Conservation (phyloP, 805 yeast species). For the Starmera quercuum region DNA sequence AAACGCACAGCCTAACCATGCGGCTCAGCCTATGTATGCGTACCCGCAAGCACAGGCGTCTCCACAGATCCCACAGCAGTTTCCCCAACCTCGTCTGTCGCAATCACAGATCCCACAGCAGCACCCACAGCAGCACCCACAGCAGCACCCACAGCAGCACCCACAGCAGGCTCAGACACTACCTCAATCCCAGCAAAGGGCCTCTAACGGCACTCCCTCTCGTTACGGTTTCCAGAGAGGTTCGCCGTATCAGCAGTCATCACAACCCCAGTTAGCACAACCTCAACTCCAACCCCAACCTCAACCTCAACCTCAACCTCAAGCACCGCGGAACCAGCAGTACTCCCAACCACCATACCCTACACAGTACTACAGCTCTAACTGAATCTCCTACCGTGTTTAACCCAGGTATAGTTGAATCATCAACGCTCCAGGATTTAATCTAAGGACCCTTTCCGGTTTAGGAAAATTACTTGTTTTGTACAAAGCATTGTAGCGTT, state of each 20-base stretch:
- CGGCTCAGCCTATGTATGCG: neutral
- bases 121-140: slow-evolving; percentile 34
- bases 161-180: slow-evolving; percentile 4
- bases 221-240: neutral
- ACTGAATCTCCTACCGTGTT: too few species aligned
- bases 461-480: too few species aligned
- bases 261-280: neutral
- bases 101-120: slow-evolving; percentile 30
- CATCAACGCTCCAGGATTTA: too few species aligned
- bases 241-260: neutral
- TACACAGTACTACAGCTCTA: too few species aligned
- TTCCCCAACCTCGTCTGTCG: slow-evolving; percentile 21
- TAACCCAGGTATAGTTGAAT: too few species aligned
- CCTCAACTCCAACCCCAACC: neutral
- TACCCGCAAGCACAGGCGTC: neutral
- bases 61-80: slow-evolving; percentile 7
- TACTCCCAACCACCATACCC: neutral
- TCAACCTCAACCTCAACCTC: neutral
- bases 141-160: slow-evolving; percentile 31
- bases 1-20: neutral
- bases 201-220: neutral
- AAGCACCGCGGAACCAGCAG: neutral
- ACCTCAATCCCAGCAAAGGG: neutral
- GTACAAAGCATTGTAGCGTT: too few species aligned
- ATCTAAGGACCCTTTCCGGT: too few species aligned